A percentile compares a stretch with the other conserved stretches of the same genome.
Evolutionary conservation across 768 basidiomycete species (phyloP).

Genomic region (Filobasidium floriforme): DNA sequence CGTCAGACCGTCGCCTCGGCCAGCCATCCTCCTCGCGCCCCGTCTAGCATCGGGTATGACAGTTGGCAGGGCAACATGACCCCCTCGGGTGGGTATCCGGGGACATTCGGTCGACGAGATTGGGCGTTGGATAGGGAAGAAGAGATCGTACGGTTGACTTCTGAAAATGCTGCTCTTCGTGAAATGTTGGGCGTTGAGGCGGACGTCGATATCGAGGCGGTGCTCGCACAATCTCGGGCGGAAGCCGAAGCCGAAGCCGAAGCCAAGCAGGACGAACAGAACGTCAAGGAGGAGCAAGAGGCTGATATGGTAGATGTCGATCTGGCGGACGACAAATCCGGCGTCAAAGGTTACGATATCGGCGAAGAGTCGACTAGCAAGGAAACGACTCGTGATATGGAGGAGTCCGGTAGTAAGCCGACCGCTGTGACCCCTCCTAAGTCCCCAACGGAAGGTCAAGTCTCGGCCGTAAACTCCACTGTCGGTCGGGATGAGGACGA

Average conservation of each 20-base stretch:
- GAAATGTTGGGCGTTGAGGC: constrained; percentile 59
- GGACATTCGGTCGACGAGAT: constrained; percentile 51
- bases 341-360: not conserved
- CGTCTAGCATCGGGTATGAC: not conserved
- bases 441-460: not conserved
- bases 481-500: not conserved
- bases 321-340: not conserved
- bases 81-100: constrained; percentile 40
- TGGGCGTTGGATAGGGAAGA: constrained; percentile 82
- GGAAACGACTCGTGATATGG: not conserved
- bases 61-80: constrained; percentile 35
- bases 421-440: not conserved
- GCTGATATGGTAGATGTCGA: not conserved
- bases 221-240: not conserved
- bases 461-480: not conserved
- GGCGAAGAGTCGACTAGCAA: not conserved
- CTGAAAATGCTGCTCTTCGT: constrained; percentile 74
- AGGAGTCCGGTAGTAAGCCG: not conserved
- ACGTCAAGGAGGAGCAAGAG: not conserved
- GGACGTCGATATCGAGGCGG: constrained; percentile 8
- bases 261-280: not conserved
- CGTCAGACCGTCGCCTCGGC: not conserved
- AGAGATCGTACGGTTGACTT: constrained; percentile 73
- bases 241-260: not conserved
- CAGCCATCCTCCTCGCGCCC: constrained; percentile 22